These are phyloP conservation scores for Fragosphaeria purpurea DNA, from an alignment of 2,329 filamentous ascomycete genomes.

Conservation along the genomic window DNA sequence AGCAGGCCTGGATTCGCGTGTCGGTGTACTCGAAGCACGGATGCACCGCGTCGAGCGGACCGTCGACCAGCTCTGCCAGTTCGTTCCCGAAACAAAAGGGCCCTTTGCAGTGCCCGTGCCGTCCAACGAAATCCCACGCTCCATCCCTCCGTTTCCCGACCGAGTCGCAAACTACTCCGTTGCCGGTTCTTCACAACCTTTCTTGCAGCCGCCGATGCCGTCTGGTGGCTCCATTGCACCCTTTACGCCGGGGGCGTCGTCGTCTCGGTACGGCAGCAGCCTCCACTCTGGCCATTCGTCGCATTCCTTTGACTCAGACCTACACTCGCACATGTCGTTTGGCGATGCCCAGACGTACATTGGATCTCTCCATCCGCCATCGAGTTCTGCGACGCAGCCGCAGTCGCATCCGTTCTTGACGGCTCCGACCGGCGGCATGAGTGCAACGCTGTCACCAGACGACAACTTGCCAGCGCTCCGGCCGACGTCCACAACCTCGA, in stretches of 20 bases:
- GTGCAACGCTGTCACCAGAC: conserved; percentile 3
- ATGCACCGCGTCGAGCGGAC: conserved; percentile 44
- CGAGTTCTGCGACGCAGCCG: conserved; percentile 20
- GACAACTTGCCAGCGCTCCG: conserved; percentile 19
- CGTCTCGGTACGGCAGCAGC: conserved; percentile 25
- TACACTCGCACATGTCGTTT: conserved; percentile 31
- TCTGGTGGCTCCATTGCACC: conserved; percentile 2
- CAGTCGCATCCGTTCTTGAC: conserved; percentile 9
- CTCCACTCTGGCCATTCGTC: conserved; percentile 27
- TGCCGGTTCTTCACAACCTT: too few relatives aligned
- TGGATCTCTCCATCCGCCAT: conserved; percentile 30
- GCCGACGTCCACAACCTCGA: conserved; percentile 32
- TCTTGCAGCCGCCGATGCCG: conserved; percentile 12
- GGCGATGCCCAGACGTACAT: conserved; percentile 36
- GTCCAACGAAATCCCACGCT: conserved; percentile 17
- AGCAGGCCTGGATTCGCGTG: conserved; percentile 42
- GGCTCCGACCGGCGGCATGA: background rate
- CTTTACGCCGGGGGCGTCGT: background rate
- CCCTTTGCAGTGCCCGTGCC: conserved; percentile 19
- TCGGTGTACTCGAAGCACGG: conserved; percentile 40
- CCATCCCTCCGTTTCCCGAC: conserved; percentile 12
- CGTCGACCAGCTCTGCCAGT: conserved; percentile 39
- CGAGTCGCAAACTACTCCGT: conserved; percentile 17
- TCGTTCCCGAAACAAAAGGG: conserved; percentile 29
- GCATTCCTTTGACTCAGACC: conserved; percentile 11